phyloP scores from a whole-genome alignment of 371 early-diverging fungal genomes.

The Rozella allomycis region DNA sequence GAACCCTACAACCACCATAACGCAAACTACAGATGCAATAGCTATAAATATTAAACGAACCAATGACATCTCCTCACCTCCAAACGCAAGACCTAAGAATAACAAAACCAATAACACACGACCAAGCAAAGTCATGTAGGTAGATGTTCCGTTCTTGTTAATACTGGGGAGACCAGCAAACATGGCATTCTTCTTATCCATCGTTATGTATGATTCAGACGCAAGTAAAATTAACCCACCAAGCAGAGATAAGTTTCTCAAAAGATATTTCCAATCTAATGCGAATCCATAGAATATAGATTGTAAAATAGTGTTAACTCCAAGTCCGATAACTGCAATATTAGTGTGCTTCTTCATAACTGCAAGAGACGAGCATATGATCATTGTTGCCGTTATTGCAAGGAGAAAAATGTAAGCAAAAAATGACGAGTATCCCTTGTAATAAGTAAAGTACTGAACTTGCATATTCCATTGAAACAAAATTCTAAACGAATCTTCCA shows the following conservation, averaged over 20 bases:
- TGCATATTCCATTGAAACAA: slow-evolving; percentile 6
- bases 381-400: slow-evolving; percentile 24
- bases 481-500: slow-evolving; percentile 79
- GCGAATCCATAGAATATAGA: slow-evolving; percentile 78
- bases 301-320: slow-evolving; percentile 56
- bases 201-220: slow-evolving; percentile 34
- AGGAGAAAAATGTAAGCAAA: background rate
- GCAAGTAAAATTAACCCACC: slow-evolving; percentile 86
- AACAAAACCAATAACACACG: slow-evolving; percentile 73
- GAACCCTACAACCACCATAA: slow-evolving; percentile 88
- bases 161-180: slow-evolving; percentile 73
- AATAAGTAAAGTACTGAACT: slow-evolving; percentile 3
- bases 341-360: slow-evolving; percentile 53
- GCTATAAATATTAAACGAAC: slow-evolving; percentile 41
- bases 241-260: slow-evolving; percentile 71
- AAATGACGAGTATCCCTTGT: slow-evolving; percentile 1
- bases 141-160: slow-evolving; percentile 50
- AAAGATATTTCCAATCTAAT: slow-evolving; percentile 65
- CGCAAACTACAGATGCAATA: slow-evolving; percentile 59
- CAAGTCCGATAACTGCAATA: slow-evolving; percentile 53
- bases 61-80: slow-evolving; percentile 46
- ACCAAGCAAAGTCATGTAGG: slow-evolving; percentile 71
- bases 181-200: slow-evolving; percentile 27
- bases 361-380: slow-evolving; percentile 46
- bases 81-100: slow-evolving; percentile 66